Evolutionary conservation across 2,329 filamentous ascomycete genomes (phyloP), one percentile per base, ranked within the genome.

Genomic region (Penicillium psychrosexuale): DNA sequence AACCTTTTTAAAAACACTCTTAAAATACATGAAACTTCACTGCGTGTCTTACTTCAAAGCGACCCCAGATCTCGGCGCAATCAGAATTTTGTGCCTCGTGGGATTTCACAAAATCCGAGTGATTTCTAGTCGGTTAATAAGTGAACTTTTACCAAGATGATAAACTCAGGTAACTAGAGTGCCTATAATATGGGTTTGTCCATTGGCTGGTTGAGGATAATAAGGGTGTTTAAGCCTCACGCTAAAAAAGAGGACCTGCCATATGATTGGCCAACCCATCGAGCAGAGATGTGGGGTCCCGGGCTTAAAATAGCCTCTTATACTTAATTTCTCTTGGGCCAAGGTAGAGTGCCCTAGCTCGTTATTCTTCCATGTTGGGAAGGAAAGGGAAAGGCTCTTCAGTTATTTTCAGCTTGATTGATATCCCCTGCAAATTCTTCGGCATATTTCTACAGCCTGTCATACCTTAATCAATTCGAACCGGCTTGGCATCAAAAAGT

Each of bases 401-500:
- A 22, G 19, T 22, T 11, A 7, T 33, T 33, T 11, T 4, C 8
- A 22, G 9, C 15, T 30, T 30, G 11, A 30, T 5, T 39, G 3
- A 24, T 19, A 22, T 43, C 15, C 6, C 22, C 27, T 31, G 24
- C 8, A 39, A 24, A 34, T 15, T 48, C 19, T 5, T 30, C n/a
- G 39, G 31, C 31, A n/a, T 27, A 24, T 15, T 17, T 22, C 27
- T 42, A 28, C 52, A 54, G 34, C 39, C 24, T 51, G 52, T 51
- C 31, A 51, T 45, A 54, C 52, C 8, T 39, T 8, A 45, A 43
- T 39, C 11, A 33, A 51, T 48, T 34, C 17, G 30, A 50, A 54
- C 39, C 31, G 47, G 52, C 52, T 54, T 54, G 52, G 46, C 39
- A 31, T 22, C 46, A 19, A 45, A 17, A 47, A 47, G 39, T 45